Conservation (phyloP, 2,329 filamentous ascomycete genomes). For the Lachnellula suecica region DNA sequence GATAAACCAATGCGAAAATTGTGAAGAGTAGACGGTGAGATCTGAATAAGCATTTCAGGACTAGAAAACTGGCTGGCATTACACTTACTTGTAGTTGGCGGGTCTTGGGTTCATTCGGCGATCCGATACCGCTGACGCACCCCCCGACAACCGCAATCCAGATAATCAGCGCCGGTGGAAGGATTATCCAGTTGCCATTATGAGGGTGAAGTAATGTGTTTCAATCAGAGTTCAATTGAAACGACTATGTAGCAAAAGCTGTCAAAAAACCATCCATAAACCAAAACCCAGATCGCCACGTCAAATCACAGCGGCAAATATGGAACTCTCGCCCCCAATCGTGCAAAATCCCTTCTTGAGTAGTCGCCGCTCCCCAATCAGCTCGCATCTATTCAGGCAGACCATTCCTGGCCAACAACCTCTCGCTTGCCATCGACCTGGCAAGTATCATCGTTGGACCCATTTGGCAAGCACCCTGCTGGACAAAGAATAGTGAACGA, state of each 20-base stretch:
- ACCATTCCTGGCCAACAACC: conserved; percentile 23
- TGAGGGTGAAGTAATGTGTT: neutral
- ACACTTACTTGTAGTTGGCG: no score
- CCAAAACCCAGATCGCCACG: neutral
- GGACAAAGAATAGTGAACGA: neutral
- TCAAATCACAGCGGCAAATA: neutral
- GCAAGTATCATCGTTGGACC: neutral
- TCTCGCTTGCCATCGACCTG: neutral
- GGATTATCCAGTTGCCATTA: neutral
- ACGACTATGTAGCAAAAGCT: neutral
- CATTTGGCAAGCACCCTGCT: neutral
- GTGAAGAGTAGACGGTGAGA: no score
- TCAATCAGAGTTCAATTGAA: neutral
- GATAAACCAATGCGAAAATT: no score
- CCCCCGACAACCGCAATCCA: no score
- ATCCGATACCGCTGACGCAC: no score
- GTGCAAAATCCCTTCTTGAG: neutral
- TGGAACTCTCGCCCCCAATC: neutral
- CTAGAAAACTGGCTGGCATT: no score
- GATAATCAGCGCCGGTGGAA: no score
- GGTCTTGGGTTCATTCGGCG: no score
- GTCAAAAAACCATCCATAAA: neutral
- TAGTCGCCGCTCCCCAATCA: neutral
- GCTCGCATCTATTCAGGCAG: neutral
- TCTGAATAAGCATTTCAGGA: no score